Evolutionary conservation across 345 rosid genomes (phyloP), one percentile per base, ranked within the genome.

Genomic region (Brassica juncea): DNA sequence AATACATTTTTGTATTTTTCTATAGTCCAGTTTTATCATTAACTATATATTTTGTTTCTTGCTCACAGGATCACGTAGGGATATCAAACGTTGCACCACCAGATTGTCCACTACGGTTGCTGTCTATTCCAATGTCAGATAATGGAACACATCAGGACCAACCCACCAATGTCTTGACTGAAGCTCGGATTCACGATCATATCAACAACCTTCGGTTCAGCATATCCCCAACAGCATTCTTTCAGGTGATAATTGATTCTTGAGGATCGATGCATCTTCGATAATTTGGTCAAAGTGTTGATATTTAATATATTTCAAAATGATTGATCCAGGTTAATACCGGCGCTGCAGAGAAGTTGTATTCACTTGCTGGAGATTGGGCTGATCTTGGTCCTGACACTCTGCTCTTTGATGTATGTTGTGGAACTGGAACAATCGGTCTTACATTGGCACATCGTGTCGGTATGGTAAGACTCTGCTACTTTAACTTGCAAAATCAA

Each of bases 381-480:
- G 99, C 99, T 83, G 89, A 81, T 76, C 83, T 95, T 81, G 90
- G 89, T 80, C 91, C 92, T 15, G 94, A 91, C 80, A 95, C 97
- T 35, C 78, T 95, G 79, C 86, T 95, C 4, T 95, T 95, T 73
- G 98, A 95, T 79, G 79, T 95, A 71, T 95, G 99, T 82, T 95
- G 99, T 81, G 98, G 99, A 66, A 95, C 99, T 30, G 97, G 99
- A 74, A 93, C 98, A 23, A 95, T 95, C 25, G 98, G 99, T 52
- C 95, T 95, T 55, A 95, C 98, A 2, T 76, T 95, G 55, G 99
- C 98, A 1, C 92, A 88, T 84, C 93, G 87, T 75, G 99, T 95
- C 76, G 97, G 99, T 61, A 89, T 91, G 99, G 99, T 93, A 90
- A 85, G 77, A 77, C 25, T 52, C 81, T 49, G 55, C 80, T 70